phyloP scores from a whole-genome alignment of 1,139 yeast species.

The Saccharomyces pastorianus region DNA sequence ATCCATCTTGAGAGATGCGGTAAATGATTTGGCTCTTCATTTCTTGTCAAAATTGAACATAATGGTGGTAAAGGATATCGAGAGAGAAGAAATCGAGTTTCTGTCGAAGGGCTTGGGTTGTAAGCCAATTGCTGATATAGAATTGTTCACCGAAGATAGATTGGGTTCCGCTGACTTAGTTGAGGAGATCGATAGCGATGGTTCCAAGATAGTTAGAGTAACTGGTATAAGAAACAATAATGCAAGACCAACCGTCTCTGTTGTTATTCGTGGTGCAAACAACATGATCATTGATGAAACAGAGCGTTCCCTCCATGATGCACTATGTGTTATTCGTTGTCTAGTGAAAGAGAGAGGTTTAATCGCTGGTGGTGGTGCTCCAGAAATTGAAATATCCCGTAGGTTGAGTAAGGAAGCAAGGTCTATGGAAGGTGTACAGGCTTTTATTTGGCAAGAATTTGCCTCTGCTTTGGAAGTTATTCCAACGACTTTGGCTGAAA shows the following conservation, averaged over 20 bases:
- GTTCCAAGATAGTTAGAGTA: constrained; percentile 83
- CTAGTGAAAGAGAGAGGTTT: constrained; percentile 88
- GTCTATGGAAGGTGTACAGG: constrained; percentile 79
- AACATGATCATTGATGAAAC: constrained; percentile 85
- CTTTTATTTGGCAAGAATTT: constrained; percentile 90
- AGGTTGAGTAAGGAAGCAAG: constrained; percentile 71
- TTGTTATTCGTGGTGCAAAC: constrained; percentile 93
- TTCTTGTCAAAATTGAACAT: constrained; percentile 87
- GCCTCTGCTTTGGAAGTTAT: constrained; percentile 93
- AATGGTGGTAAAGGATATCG: constrained; percentile 90
- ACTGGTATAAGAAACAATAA: constrained; percentile 62
- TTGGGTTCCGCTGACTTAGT: constrained; percentile 86
- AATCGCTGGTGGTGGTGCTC: constrained; percentile 99
- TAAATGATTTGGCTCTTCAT: constrained; percentile 90
- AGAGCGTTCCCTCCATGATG: constrained; percentile 94
- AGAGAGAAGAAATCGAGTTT: constrained; percentile 93
- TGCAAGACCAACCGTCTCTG: constrained; percentile 72
- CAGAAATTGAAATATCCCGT: constrained; percentile 90
- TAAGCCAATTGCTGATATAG: constrained; percentile 93
- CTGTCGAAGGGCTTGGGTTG: constrained; percentile 87
- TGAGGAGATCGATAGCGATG: constrained; percentile 87
- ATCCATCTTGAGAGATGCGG: constrained; percentile 93
- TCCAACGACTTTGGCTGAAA: constrained; percentile 95
- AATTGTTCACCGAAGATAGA: constrained; percentile 84
- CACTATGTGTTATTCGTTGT: constrained; percentile 92